These are phyloP conservation scores for Ambrosiella xylebori DNA, from an alignment of 2,329 filamentous ascomycete species.

Conservation along the genomic window DNA sequence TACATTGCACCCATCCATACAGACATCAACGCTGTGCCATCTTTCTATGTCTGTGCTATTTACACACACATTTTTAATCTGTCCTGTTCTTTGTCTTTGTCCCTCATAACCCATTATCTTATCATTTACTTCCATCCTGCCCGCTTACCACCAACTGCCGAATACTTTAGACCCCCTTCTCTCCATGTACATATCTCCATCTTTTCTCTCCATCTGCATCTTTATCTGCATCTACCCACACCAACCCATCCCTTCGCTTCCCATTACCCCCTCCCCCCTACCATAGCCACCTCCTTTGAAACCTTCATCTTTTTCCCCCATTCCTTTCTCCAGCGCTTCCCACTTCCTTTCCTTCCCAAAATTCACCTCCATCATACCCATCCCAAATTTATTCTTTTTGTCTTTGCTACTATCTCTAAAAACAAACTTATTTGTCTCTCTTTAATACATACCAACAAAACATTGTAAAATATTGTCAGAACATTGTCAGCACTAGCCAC, in stretches of 20 bases:
- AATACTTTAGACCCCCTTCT: neutral
- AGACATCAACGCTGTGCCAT: no score
- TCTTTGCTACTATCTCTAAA: neutral
- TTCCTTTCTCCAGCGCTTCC: neutral
- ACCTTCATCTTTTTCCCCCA: neutral
- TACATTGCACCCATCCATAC: no score
- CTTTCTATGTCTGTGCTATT: no score
- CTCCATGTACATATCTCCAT: neutral
- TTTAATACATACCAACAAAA: no score
- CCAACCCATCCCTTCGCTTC: conserved; percentile 2
- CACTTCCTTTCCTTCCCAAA: neutral
- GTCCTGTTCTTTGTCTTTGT: no score
- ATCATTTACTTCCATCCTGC: no score
- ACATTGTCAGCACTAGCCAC: no score
- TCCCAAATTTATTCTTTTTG: neutral
- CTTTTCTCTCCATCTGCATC: neutral
- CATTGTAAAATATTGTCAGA: no score
- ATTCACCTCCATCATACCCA: neutral
- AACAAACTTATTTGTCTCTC: no score
- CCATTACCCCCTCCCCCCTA: neutral
- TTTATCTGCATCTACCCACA: neutral
- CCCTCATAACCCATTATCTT: no score
- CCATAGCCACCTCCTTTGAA: neutral
- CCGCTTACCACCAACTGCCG: no score
- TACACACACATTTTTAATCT: no score